Base-by-base conservation (phyloP, 2,329 filamentous ascomycete genomes). In the Exophiala alcalophila region DNA sequence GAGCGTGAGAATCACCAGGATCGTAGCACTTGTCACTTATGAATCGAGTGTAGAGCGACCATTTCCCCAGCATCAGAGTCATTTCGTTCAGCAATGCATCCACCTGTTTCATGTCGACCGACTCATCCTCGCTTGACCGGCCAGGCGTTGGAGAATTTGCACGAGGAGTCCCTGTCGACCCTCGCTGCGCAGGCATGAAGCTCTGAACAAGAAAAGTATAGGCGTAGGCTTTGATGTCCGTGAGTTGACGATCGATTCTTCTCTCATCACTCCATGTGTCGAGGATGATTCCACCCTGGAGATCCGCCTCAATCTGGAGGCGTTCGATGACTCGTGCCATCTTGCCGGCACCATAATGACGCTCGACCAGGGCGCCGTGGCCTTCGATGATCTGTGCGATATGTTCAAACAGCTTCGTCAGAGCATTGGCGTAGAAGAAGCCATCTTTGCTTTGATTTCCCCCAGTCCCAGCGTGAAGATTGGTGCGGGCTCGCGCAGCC, bases 181-280 rank as follows among this genome's bases (percentile, higher is more conserved):
- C 71, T 48, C 83, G 83, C 44, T 87, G 83, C 20, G 77, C 72
- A 0, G 86, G 81, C 32, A 95, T 64, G 62, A 95, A 96, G 67
- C 90, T 96, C 65, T 96, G 90, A 0, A 97, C 90, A 30, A 98
- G 70, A 61, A 98, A 98, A 0, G 90, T 95, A 64, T 95, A 98
- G 1, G 92, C 90, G 61, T 98, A 98, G 41, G 90, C 95, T 68
- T 94, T 97, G 64, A 95, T 87, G 59, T 98, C 92, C 2, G 86
- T 97, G 49, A 98, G 72, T 60, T 84, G 87, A 57, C 91, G 80
- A 60, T 91, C 86, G 33, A 98, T 80, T 47, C 73, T 78, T 46
- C 89, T 78, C 60, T 97, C 91, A 53, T 98, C 92, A 41, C 82
- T 83, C 89, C 92, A 98, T 0, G 90, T 92, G 62, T 98, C 92